phyloP scores from a whole-genome alignment of 2,329 filamentous ascomycete genomes.

The Epichloe festucae region DNA sequence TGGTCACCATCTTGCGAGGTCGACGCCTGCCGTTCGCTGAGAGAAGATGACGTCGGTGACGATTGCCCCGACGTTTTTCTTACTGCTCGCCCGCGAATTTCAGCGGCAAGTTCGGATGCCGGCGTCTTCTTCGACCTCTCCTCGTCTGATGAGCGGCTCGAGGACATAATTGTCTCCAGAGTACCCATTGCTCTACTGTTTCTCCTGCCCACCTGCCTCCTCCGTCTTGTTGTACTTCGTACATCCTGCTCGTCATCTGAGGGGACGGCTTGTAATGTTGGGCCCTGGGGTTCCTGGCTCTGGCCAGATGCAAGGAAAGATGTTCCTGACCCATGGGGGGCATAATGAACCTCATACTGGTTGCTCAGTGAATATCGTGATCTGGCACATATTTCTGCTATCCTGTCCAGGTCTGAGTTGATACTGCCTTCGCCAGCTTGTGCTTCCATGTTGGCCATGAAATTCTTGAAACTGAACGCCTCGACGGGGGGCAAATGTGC shows the following conservation, averaged over 20 bases:
- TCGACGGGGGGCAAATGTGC: constrained; percentile 46
- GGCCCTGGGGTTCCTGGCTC: constrained; percentile 26
- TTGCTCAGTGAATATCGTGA: constrained; percentile 53
- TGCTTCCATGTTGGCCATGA: constrained; percentile 43
- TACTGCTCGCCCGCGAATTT: constrained; percentile 36
- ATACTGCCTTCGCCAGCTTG: constrained; percentile 33
- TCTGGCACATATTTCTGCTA: constrained; percentile 53
- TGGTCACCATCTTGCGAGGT: constrained; percentile 9
- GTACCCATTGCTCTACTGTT: constrained; percentile 47
- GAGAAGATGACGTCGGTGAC: constrained; percentile 19
- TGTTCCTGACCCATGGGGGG: constrained; percentile 48
- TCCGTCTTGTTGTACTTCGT: constrained; percentile 22
- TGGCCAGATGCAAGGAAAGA: constrained; percentile 27
- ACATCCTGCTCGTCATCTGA: constrained; percentile 41
- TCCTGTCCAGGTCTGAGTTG: constrained; percentile 46
- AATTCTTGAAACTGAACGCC: constrained; percentile 52
- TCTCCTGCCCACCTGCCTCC: constrained; percentile 28
- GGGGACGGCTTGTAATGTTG: constrained; percentile 43
- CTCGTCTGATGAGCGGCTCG: constrained; percentile 50
- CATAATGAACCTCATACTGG: constrained; percentile 53
- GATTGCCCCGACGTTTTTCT: constrained; percentile 22
- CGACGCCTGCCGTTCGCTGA: constrained; percentile 16
- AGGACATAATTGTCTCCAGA: constrained; percentile 54
- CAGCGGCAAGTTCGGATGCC: constrained; percentile 41
- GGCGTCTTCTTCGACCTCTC: constrained; percentile 47